These are phyloP conservation scores for Laburnicola sp. DNA, from an alignment of 2,329 filamentous ascomycete species.

Conservation along the genomic window DNA sequence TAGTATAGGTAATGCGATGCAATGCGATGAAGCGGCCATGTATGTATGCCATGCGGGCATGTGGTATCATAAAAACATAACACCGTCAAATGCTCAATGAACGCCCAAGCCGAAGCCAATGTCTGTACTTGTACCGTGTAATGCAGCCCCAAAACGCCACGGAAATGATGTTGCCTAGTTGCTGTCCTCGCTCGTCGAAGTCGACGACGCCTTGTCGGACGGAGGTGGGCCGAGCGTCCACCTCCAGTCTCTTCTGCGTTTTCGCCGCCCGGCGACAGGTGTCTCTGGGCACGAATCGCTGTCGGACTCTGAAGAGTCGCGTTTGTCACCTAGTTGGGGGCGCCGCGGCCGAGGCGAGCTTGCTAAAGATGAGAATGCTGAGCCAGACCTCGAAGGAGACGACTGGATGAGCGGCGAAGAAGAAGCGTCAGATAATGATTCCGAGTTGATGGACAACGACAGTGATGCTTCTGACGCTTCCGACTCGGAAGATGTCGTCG, in stretches of 20 bases:
- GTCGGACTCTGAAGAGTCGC: conserved; percentile 53
- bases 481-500: conserved; percentile 18
- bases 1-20: conserved; percentile 8
- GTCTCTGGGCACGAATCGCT: conserved; percentile 56
- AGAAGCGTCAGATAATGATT: conserved; percentile 2
- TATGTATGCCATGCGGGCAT: conserved; percentile 13
- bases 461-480: conserved; percentile 16
- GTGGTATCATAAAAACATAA: conserved; percentile 36
- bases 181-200: conserved; percentile 34
- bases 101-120: conserved; percentile 23
- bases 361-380: conserved; percentile 27
- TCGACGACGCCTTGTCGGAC: conserved; percentile 27
- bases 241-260: conserved; percentile 59
- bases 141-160: conserved; percentile 12
- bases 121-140: conserved; percentile 12
- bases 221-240: conserved; percentile 59
- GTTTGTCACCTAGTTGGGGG: conserved; percentile 47
- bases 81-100: conserved; percentile 29
- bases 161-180: conserved; percentile 18
- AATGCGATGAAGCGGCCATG: conserved; percentile 13
- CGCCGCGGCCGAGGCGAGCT: conserved; percentile 28
- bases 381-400: conserved; percentile 17
- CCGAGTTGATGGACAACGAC: conserved; percentile 19
- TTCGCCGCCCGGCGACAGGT: conserved; percentile 57
- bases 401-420: conserved; percentile 19